phyloP scores from a whole-genome alignment of 768 basidiomycete genomes.

The Collybiopsis confluens region DNA sequence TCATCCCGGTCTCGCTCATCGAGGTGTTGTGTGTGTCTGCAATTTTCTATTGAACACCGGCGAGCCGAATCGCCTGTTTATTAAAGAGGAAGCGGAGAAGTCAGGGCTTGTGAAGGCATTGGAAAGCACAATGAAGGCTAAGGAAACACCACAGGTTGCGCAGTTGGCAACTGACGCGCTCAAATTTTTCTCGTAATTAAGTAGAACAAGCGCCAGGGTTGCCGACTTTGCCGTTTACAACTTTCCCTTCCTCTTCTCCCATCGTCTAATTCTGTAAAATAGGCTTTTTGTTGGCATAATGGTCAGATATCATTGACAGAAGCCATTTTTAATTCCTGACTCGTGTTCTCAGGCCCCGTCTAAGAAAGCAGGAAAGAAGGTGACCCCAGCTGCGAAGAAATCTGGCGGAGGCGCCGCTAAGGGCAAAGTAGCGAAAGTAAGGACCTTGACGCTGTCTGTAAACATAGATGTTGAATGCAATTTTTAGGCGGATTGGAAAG shows the following conservation, averaged over 20 bases:
- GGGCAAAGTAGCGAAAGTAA: constrained; percentile 75
- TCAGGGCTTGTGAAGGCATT: constrained; percentile 54
- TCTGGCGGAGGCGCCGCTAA: constrained; percentile 30
- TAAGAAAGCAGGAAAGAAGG: constrained; percentile 90
- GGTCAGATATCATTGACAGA: not conserved
- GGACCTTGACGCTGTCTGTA: constrained; percentile 6
- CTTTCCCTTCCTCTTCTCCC: not conserved
- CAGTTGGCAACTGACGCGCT: constrained; percentile 48
- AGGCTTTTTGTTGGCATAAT: not conserved
- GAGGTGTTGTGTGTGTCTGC: constrained; percentile 70
- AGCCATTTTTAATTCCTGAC: not conserved
- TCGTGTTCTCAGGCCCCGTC: constrained; percentile 62
- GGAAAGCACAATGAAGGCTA: constrained; percentile 41
- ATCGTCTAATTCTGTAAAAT: not conserved
- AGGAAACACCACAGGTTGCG: constrained; percentile 36
- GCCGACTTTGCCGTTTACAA: not conserved
- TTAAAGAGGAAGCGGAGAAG: constrained; percentile 49
- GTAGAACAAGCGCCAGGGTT: not conserved
- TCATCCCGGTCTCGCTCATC: constrained; percentile 67
- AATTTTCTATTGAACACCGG: constrained; percentile 56
- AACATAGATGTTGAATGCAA: constrained; percentile 5
- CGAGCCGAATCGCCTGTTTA: constrained; percentile 28
- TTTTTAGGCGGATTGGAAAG: constrained; percentile 94
- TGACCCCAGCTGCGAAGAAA: constrained; percentile 55
- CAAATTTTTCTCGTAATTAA: constrained; percentile 24